Base-by-base conservation (phyloP, 2,329 filamentous ascomycete genomes). In the Exophiala bonariae region DNA sequence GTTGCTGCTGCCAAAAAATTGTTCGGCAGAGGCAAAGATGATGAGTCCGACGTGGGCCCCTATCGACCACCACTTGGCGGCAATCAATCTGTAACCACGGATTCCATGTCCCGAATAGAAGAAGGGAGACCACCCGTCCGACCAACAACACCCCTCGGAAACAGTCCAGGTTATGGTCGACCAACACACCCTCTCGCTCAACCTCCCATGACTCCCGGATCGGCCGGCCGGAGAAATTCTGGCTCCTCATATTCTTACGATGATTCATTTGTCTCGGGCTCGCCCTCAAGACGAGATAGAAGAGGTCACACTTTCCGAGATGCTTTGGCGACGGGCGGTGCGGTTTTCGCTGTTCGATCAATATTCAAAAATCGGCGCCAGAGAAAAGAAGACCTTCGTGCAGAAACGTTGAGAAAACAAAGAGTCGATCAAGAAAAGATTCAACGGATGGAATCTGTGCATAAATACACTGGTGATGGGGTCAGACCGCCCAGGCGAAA, bases 401-500 rank as follows among this genome's bases (percentile, higher is more conserved):
- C 87, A 4, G 79, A 77, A 41, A 72, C 72, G 35, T 65, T 78
- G 47, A 72, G 72, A 43, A 70, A 67, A 50, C 74, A 74, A 51
- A 75, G 78, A 49, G 63, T 71, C 18, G 77, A 78, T 54, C 68
- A 80, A 38, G 78, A 81, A 58, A 69, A 72, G 18, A 57, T 79
- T 20, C 71, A 73, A 38, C 71, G 78, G 57, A 69, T 69, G 44
- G 75, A 78, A 49, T 80, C 79, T 28, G 77, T 77, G 23, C 74
- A 78, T n/a, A 80, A 82, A 57, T 89, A 81, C 52, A 89, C 86
- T 2, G 86, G 81, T 20, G 87, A 90, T 62, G 84, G 84, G 19
- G 74, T 78, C 50, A 70, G 72, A 20, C 55, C 57, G 9, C 58
- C 56, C 3, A 54, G 59, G 31, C 42, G 50, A 23, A 31, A 35